Conservation (phyloP, 2,329 filamentous ascomycete species). For the Fusarium domesticum region DNA sequence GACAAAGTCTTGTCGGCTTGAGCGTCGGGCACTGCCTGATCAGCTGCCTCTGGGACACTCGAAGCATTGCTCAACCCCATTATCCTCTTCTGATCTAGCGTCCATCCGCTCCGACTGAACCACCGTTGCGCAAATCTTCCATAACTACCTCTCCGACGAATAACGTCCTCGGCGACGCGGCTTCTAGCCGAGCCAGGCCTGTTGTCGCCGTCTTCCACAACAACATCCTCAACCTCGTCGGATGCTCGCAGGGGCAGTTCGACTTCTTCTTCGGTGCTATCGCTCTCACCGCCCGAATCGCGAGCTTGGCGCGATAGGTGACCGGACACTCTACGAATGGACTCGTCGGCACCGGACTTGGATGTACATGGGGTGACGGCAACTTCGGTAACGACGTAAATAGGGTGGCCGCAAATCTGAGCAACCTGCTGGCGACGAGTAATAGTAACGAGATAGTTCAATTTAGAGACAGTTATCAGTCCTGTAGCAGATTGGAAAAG, state of each 20-base stretch:
- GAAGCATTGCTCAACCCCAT: conserved; percentile 61
- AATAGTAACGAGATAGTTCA: conserved; percentile 83
- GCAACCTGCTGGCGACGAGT: conserved; percentile 85
- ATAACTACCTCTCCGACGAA: conserved; percentile 77
- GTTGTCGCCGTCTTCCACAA: conserved; percentile 34
- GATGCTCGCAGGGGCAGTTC: conserved; percentile 34
- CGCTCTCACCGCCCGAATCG: conserved; percentile 42
- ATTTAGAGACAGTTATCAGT: conserved; percentile 75
- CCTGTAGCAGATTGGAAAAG: conserved; percentile 52
- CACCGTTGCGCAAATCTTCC: conserved; percentile 86
- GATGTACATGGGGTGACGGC: conserved; percentile 85
- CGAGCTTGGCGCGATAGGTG: conserved; percentile 40
- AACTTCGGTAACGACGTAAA: conserved; percentile 87
- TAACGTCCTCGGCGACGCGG: conserved; percentile 85
- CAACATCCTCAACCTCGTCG: conserved; percentile 46
- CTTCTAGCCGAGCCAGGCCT: conserved; percentile 41
- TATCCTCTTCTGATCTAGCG: conserved; percentile 64
- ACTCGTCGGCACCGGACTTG: conserved; percentile 67
- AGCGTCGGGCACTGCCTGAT: conserved; percentile 11
- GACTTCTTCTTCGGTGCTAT: conserved; percentile 48
- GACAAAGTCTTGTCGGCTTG: conserved; percentile 34
- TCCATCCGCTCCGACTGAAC: conserved; percentile 86
- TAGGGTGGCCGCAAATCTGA: conserved; percentile 73
- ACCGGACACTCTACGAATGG: conserved; percentile 60
- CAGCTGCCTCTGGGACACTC: conserved; percentile 15